Evolutionary conservation across 1,139 yeast genomes (phyloP).

Genomic region (Suhomyces choctaworum): DNA sequence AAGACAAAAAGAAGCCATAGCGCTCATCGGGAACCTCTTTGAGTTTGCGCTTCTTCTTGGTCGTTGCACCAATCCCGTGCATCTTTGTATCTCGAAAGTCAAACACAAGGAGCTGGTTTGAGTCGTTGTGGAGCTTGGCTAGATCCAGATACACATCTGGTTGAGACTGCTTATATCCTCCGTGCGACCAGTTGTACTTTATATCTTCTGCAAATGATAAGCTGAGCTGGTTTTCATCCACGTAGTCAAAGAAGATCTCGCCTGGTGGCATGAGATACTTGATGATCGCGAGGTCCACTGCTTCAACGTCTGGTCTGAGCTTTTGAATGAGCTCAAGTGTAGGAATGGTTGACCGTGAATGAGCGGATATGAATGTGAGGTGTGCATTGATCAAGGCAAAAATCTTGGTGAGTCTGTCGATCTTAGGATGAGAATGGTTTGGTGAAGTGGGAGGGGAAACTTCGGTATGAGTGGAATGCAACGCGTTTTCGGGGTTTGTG

Average conservation of each 20-base stretch:
- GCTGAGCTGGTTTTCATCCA: constrained; percentile 66
- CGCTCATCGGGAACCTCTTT: constrained; percentile 11
- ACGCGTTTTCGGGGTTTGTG: too few relatives aligned
- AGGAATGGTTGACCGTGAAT: constrained; percentile 45
- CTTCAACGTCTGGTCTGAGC: constrained; percentile 30
- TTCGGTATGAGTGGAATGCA: too few relatives aligned
- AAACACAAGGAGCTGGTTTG: constrained; percentile 61
- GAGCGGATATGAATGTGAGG: constrained; percentile 43
- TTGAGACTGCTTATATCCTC: constrained; percentile 47
- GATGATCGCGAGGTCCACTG: constrained; percentile 62
- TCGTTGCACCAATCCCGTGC: constrained; percentile 38
- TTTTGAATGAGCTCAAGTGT: constrained; percentile 36
- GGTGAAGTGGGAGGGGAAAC: too few relatives aligned
- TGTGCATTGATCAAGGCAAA: constrained; percentile 43
- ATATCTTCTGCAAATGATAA: constrained; percentile 35
- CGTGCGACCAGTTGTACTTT: constrained; percentile 43
- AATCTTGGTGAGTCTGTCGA: constrained; percentile 14
- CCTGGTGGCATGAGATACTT: constrained; percentile 67
- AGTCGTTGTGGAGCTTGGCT: constrained; percentile 13
- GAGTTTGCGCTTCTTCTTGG: constrained; percentile 21
- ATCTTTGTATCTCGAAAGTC: constrained; percentile 73
- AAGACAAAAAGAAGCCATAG: constrained; percentile 28
- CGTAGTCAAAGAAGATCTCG: constrained; percentile 63
- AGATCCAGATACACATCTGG: constrained; percentile 29
- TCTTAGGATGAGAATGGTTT: too few relatives aligned